Evolutionary conservation across 305 asterid genomes (phyloP), one percentile per base, ranked within the genome.

Genomic region (Fraxinus floribunda): DNA sequence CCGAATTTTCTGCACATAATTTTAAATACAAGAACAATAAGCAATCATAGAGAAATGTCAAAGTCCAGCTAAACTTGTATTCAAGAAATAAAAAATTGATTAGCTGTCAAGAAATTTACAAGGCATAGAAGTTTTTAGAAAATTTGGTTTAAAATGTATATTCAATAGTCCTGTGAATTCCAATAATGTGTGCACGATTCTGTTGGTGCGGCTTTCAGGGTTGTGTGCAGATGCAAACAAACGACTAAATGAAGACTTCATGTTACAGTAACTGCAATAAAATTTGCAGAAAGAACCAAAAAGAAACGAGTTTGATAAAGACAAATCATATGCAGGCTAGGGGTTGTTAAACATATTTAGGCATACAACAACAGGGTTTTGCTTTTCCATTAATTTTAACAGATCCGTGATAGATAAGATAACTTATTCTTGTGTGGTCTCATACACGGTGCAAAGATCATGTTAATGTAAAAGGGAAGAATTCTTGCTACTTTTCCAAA

Each of bases 1-100:
- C 99, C 62, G 98, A 91, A 89, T 96, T 96, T 82, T 95, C 98
- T 95, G 98, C 88, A 83, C 13, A 79, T 35, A 76, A 83, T 26
- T 70, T 68, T 26, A 86, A 76, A 81, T 71, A 41, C 75, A 57
- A 81, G 49, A 78, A 60, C 66, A 78, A 79, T 85, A 79, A 88
- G 87, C 85, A 76, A 7, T 32, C 41, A 78, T 75, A 77, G 35
- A 72, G 75, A 81, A 76, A 77, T 22, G 78, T 72, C 79, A 77
- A 73, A 41, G 52, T 36, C 86, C 34, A 3, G 36, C 60, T 52
- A 57, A 78, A 44, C 80, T 36, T 30, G 73, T 35, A 74, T 36
- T 38, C 60, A 81, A 79, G 70, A 77, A 73, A 73, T 64, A 83
- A 34, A 76, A 32, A 81, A 20, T 41, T 32, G 34, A 34, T 79